Evolutionary conservation across 2,329 filamentous ascomycete genomes (phyloP), one percentile per base, ranked within the genome.

Genomic region (Macroventuria anomochaeta): DNA sequence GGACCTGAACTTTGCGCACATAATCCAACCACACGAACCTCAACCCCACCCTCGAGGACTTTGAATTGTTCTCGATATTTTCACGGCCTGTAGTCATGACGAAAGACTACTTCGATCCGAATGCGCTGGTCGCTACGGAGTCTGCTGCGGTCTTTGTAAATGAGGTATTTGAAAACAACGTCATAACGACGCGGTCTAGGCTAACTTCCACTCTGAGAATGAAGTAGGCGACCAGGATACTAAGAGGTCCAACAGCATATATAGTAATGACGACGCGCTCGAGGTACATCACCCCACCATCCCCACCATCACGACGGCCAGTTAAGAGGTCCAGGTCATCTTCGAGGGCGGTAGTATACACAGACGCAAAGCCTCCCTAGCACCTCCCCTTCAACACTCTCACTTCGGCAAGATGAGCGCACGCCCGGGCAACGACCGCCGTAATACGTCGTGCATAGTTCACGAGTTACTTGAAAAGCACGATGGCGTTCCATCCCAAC

Each of bases 291-390:
- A 4, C 21, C 12, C 12, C 13, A 26, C 37, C 23, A 3, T 34
- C 12, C n/a, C n/a, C 21, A 23, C 8, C 21, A 21, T 13, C 21
- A 31, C n/a, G 21, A 37, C 38, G 18, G 23, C 57, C 59, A 53
- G 62, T 49, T 48, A 21, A 49, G 38, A 17, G 1, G 7, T 33
- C 15, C 63, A 87, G 81, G 83, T 88, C 39, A 76, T 84, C 43
- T 84, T 87, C 66, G 80, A 81, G 63, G 75, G 77, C 38, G 79
- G 81, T 49, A 76, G 69, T 53, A 75, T 71, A 40, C 81, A 82
- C 57, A 81, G 85, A 49, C 82, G 85, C 62, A 85, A 84, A 73
- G 85, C 85, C 17, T 87, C 85, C 3, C 75, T 87, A 17, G 81
- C 81, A 28, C 71, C 77, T 53, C 65, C 78, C 28, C 11, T 44